Conservation (phyloP, 345 rosid species). For the Adansonia digitata region DNA sequence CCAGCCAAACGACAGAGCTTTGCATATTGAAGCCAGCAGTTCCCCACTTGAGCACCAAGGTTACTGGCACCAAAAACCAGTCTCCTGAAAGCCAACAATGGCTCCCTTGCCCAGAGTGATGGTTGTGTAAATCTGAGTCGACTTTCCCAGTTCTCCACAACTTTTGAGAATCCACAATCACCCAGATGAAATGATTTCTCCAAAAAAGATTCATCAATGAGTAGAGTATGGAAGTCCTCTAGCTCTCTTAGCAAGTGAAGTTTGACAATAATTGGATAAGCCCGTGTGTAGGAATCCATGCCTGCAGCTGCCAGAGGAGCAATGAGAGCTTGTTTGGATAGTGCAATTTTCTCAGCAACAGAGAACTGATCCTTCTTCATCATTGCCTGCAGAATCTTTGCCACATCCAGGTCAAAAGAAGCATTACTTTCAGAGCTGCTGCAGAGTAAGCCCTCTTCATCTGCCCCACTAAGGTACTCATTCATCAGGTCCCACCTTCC, state of each 20-base stretch:
- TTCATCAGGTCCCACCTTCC: slow-evolving; percentile 97
- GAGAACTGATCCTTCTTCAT: slow-evolving; percentile 80
- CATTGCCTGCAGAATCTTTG: slow-evolving; percentile 88
- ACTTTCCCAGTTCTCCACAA: slow-evolving; percentile 77
- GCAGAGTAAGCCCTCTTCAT: slow-evolving; percentile 71
- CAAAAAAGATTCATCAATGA: slow-evolving; percentile 72
- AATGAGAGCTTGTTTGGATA: slow-evolving; percentile 86
- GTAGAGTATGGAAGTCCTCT: slow-evolving; percentile 75
- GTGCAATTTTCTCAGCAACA: slow-evolving; percentile 73
- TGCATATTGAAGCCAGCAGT: slow-evolving; percentile 95
- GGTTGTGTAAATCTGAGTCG: slow-evolving; percentile 86
- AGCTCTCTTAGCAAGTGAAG: slow-evolving; percentile 84
- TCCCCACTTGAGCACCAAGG: slow-evolving; percentile 88
- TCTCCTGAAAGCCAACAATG: slow-evolving; percentile 86
- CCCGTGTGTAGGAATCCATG: slow-evolving; percentile 91
- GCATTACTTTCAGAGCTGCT: slow-evolving; percentile 96
- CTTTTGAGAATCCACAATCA: slow-evolving; percentile 54
- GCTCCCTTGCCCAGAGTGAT: slow-evolving; percentile 95
- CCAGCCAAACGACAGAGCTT: slow-evolving; percentile 97
- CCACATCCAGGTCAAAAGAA: slow-evolving; percentile 92
- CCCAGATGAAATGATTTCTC: slow-evolving; percentile 57
- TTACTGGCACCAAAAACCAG: slow-evolving; percentile 76
- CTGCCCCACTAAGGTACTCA: slow-evolving; percentile 87
- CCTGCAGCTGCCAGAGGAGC: slow-evolving; percentile 99
- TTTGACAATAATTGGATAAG: slow-evolving; percentile 87